phyloP scores from a whole-genome alignment of 73 alveolate genomes.

The Uronychia setigera region DNA sequence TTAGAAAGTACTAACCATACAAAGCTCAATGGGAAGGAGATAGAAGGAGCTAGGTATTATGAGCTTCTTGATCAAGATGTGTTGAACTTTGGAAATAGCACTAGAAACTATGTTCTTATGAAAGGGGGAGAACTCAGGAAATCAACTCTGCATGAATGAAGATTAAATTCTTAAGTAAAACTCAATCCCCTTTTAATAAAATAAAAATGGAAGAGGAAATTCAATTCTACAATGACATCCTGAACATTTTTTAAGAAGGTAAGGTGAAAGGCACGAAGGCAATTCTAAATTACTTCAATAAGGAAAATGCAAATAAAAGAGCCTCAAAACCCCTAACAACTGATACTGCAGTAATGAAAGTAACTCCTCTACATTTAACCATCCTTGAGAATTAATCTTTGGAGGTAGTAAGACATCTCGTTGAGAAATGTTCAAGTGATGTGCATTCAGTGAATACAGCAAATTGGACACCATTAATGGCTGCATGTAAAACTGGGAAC shows the following conservation, averaged over 20 bases:
- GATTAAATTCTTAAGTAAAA: background rate
- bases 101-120: conserved; percentile 93
- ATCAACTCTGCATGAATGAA: conserved; percentile 7
- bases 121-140: conserved; percentile 38
- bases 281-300: too few relatives aligned
- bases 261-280: too few relatives aligned
- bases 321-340: conserved; percentile 37
- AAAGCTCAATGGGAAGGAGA: conserved; percentile 83
- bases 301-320: background rate
- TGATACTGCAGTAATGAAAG: too few relatives aligned
- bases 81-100: conserved; percentile 91
- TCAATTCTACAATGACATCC: conserved; percentile 2
- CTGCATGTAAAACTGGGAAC: too few relatives aligned
- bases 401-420: too few relatives aligned
- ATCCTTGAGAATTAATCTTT: too few relatives aligned
- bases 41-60: conserved; percentile 90
- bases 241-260: background rate
- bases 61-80: conserved; percentile 92
- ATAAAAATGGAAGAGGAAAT: background rate
- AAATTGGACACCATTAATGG: too few relatives aligned
- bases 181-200: background rate
- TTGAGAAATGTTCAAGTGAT: too few relatives aligned
- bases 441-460: too few relatives aligned
- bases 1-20: conserved; percentile 97
- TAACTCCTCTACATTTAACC: too few relatives aligned